Evolutionary conservation across 176 grass and related monocot species (phyloP).

Genomic region (Oryza rufipogon): DNA sequence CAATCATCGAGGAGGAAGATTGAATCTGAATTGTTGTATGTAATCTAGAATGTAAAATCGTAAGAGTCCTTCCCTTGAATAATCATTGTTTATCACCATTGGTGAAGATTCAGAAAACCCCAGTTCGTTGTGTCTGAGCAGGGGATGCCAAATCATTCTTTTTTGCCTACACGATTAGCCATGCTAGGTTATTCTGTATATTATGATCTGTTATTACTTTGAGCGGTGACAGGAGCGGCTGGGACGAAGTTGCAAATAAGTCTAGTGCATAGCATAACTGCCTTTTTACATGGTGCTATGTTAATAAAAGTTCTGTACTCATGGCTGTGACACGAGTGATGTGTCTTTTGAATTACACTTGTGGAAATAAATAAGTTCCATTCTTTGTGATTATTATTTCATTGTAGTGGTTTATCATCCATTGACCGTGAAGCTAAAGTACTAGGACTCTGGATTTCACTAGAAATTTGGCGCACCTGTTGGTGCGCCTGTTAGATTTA

Average conservation of each 20-base stretch:
- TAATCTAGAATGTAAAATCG: slow-evolving; percentile 41
- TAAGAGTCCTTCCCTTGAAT: slow-evolving; percentile 16
- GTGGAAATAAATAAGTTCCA: slow-evolving; percentile 37
- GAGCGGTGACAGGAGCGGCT: background rate
- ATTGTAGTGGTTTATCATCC: background rate
- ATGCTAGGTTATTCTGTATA: background rate
- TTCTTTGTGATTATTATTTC: background rate
- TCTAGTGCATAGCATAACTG: slow-evolving; percentile 4
- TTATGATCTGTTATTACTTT: slow-evolving; percentile 24
- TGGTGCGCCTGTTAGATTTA: no score
- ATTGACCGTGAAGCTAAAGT: background rate
- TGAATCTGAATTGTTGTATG: slow-evolving; percentile 38
- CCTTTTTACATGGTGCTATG: slow-evolving; percentile 11
- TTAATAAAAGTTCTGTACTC: slow-evolving; percentile 30
- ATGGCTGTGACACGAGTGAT: slow-evolving; percentile 4
- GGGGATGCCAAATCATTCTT: background rate
- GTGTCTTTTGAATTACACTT: background rate
- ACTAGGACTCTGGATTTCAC: no score
- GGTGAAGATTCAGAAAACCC: slow-evolving; percentile 37
- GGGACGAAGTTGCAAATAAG: background rate
- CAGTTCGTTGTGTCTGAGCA: background rate
- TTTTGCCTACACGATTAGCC: slow-evolving; percentile 18
- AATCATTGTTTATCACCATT: slow-evolving; percentile 37
- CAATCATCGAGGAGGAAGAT: slow-evolving; percentile 71
- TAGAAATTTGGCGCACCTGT: no score